These are phyloP conservation scores for Boletus rex-veris DNA, from an alignment of 768 basidiomycete genomes.

Conservation along the genomic window DNA sequence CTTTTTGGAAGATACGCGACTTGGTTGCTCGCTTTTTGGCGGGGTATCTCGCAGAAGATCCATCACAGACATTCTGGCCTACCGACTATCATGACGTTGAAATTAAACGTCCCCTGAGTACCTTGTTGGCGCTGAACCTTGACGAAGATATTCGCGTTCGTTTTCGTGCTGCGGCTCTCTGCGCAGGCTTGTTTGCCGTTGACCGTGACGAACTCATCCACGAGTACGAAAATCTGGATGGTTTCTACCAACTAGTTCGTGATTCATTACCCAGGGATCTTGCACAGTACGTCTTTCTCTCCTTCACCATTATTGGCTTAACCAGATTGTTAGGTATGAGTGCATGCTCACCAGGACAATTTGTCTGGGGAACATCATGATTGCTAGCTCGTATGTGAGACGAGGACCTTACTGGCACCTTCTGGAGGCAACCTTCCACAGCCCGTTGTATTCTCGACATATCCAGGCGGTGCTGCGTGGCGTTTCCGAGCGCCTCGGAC, in stretches of 20 bases:
- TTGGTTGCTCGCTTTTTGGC: constrained; percentile 62
- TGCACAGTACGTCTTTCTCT: constrained; percentile 42
- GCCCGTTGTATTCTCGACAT: constrained; percentile 25
- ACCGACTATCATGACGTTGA: constrained; percentile 24
- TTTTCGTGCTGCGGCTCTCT: constrained; percentile 65
- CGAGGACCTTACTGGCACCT: constrained; percentile 87
- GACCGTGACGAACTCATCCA: constrained; percentile 31
- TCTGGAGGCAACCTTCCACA: constrained; percentile 58
- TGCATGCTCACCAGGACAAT: constrained; percentile 70
- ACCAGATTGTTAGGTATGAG: constrained; percentile 55
- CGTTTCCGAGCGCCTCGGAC: constrained; percentile 64
- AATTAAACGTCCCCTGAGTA: constrained; percentile 38
- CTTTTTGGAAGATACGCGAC: constrained; percentile 69
- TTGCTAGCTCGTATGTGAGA: constrained; percentile 71
- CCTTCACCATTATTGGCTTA: constrained; percentile 4
- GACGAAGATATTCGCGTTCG: constrained; percentile 85
- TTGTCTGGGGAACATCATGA: constrained; percentile 71
- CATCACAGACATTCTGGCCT: constrained; percentile 49
- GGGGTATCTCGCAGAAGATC: constrained; percentile 58
- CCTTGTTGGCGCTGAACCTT: constrained; percentile 51
- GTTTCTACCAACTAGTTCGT: constrained; percentile 47
- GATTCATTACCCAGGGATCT: constrained; percentile 42
- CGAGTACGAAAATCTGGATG: constrained; percentile 22
- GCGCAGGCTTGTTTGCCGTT: constrained; percentile 53
- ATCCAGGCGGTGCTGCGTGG: constrained; percentile 53